A percentile compares a stretch with the other conserved stretches of the same genome.
These are phyloP conservation scores for Trypanosoma scelopori DNA, from an alignment of 208 protist species.

Conservation along the genomic window DNA sequence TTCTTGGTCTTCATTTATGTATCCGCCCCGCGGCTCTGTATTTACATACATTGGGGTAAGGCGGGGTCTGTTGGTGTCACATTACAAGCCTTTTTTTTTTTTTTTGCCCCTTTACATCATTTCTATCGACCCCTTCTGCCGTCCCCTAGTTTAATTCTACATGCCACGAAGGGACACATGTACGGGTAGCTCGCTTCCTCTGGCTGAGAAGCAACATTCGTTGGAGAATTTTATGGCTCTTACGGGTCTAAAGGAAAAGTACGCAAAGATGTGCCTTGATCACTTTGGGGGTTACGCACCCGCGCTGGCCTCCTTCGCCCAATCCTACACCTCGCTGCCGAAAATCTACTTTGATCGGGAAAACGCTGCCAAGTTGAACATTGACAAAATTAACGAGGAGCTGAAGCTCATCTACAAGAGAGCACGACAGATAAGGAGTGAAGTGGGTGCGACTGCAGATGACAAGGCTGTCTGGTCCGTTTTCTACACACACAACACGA, in stretches of 20 bases:
- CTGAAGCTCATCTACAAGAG: slow-evolving; percentile 57
- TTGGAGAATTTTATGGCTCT: slow-evolving; percentile 49
- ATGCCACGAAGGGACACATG: too few relatives aligned
- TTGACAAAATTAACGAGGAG: slow-evolving; percentile 64
- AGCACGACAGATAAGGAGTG: slow-evolving; percentile 56
- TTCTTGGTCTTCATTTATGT: too few relatives aligned
- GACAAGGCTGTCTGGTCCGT: slow-evolving; percentile 63
- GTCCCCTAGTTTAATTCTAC: too few relatives aligned
- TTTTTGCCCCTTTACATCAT: too few relatives aligned
- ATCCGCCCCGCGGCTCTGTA: too few relatives aligned
- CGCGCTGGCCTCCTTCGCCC: slow-evolving; percentile 78
- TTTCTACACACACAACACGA: slow-evolving; percentile 30
- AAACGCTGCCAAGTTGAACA: slow-evolving; percentile 33
- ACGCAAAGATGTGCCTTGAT: slow-evolving; percentile 65
- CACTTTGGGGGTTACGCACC: slow-evolving; percentile 53
- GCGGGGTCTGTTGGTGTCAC: too few relatives aligned
- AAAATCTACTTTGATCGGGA: slow-evolving; percentile 57
- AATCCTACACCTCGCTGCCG: slow-evolving; percentile 56
- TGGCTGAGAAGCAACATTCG: slow-evolving; percentile 24
- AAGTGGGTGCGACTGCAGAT: slow-evolving; percentile 36
- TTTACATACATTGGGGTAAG: too few relatives aligned
- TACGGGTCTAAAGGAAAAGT: slow-evolving; percentile 58
- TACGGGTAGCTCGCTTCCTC: too few relatives aligned
- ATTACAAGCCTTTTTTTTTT: too few relatives aligned
- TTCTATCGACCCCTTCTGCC: too few relatives aligned